A percentile compares a stretch with the other conserved stretches of the same genome.
Conservation (phyloP, 768 basidiomycete genomes). For the Russula virescens region DNA sequence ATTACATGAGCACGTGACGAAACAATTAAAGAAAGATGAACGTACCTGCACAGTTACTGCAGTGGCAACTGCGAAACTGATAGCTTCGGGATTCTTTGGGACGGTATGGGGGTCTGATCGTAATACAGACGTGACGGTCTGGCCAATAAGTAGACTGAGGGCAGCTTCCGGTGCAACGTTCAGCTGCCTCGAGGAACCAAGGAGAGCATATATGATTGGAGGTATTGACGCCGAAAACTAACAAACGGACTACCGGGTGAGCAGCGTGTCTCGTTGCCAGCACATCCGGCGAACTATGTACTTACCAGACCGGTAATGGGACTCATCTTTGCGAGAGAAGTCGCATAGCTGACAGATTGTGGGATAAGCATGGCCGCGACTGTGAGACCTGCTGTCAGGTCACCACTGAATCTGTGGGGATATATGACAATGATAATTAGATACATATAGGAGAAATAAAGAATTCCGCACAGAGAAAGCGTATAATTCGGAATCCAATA, state of each 20-base stretch:
- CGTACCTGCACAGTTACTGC: slow-evolving; percentile 78
- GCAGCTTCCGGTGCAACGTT: slow-evolving; percentile 89
- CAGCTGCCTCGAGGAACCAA: slow-evolving; percentile 78
- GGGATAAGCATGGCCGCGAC: slow-evolving; percentile 82
- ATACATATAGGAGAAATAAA: slow-evolving; percentile 1
- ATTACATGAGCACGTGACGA: neutral
- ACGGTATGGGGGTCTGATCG: slow-evolving; percentile 29
- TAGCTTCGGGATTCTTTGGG: slow-evolving; percentile 39
- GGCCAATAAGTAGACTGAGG: slow-evolving; percentile 79
- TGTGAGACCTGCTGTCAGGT: slow-evolving; percentile 80
- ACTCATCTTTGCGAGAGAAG: slow-evolving; percentile 77
- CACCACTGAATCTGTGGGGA: slow-evolving; percentile 48
- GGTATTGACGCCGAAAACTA: slow-evolving; percentile 85
- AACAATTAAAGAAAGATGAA: neutral
- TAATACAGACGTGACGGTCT: slow-evolving; percentile 69
- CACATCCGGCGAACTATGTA: slow-evolving; percentile 4
- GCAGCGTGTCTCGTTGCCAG: neutral
- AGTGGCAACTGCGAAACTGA: slow-evolving; percentile 68
- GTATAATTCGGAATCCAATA: slow-evolving; percentile 80
- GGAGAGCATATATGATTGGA: slow-evolving; percentile 81
- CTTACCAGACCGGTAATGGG: slow-evolving; percentile 81
- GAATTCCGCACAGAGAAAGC: slow-evolving; percentile 50
- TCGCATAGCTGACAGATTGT: slow-evolving; percentile 88
- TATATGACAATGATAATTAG: slow-evolving; percentile 33
- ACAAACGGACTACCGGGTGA: neutral